These are phyloP conservation scores for Termitomyces sp. DNA, from an alignment of 768 basidiomycete genomes.

Conservation along the genomic window DNA sequence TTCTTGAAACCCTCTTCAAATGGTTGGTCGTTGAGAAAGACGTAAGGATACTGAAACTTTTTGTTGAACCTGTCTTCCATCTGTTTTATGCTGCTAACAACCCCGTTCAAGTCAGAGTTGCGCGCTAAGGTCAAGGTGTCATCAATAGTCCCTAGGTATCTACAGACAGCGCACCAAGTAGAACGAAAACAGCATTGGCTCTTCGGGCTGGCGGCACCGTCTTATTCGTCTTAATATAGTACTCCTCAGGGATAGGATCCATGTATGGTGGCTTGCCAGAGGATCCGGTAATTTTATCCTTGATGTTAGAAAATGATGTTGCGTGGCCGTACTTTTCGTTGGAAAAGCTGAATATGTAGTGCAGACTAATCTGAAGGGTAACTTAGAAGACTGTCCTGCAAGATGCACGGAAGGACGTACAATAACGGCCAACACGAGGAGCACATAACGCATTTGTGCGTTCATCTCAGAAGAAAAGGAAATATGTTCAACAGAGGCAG, in stretches of 20 bases:
- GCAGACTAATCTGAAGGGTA: conserved; percentile 41
- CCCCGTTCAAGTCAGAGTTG: conserved; percentile 54
- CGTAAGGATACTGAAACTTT: conserved; percentile 78
- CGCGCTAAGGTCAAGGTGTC: conserved; percentile 33
- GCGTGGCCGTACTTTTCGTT: conserved; percentile 60
- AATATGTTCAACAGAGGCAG: conserved; percentile 7
- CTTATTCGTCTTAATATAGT: conserved; percentile 39
- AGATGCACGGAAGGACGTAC: conserved; percentile 21
- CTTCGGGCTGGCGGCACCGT: conserved; percentile 44
- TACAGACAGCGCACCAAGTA: conserved; percentile 43
- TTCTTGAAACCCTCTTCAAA: conserved; percentile 72
- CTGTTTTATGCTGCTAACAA: conserved; percentile 63
- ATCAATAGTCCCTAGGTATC: neutral
- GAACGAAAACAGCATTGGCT: conserved; percentile 80
- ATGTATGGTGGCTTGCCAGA: conserved; percentile 43
- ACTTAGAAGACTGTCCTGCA: neutral
- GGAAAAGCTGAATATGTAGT: conserved; percentile 63
- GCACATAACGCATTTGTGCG: conserved; percentile 50
- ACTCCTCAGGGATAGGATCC: conserved; percentile 54
- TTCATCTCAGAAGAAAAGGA: conserved; percentile 35
- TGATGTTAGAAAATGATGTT: conserved; percentile 45
- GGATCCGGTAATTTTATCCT: conserved; percentile 27
- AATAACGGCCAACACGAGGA: conserved; percentile 44
- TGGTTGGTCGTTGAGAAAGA: conserved; percentile 79
- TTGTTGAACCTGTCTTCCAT: conserved; percentile 91